These are phyloP conservation scores for Backusella morwellensis DNA, from an alignment of 192 early-diverging fungal genomes.

Conservation along the genomic window DNA sequence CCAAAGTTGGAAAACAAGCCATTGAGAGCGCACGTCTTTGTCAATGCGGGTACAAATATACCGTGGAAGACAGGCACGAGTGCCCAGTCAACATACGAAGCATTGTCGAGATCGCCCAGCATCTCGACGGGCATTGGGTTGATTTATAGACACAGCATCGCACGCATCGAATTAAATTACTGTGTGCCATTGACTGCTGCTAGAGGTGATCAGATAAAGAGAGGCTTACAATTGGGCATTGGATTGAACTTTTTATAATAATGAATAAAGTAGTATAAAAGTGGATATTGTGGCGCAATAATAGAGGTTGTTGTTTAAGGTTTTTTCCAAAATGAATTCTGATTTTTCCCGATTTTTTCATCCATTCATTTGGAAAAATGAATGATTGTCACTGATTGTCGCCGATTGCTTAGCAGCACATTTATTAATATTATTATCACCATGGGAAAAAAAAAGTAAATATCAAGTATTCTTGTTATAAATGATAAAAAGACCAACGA, in stretches of 20 bases:
- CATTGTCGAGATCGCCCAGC: conserved; percentile 61
- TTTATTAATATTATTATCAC: neutral
- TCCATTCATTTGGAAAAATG: neutral
- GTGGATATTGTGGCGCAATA: neutral
- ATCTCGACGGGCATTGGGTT: conserved; percentile 81
- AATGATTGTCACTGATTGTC: neutral
- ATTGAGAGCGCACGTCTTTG: conserved; percentile 81
- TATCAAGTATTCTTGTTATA: neutral
- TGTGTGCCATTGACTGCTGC: conserved; percentile 75
- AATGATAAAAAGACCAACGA: neutral
- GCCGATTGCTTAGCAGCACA: neutral
- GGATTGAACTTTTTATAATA: conserved; percentile 83
- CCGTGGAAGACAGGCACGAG: conserved; percentile 44
- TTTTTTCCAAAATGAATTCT: neutral
- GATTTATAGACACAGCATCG: conserved; percentile 79
- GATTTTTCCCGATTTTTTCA: neutral
- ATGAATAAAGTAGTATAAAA: neutral
- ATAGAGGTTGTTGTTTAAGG: too few species aligned
- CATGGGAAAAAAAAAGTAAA: neutral
- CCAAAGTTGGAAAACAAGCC: conserved; percentile 64
- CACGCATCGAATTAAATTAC: conserved; percentile 89
- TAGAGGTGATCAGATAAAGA: conserved; percentile 61
- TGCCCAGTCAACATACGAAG: conserved; percentile 31
- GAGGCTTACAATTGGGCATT: conserved; percentile 84
- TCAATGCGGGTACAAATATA: conserved; percentile 81